A percentile compares a stretch with the other conserved stretches of the same genome.
phyloP scores from a whole-genome alignment of 495 filamentous ascomycete species.

The Parachaetomium inaequale region DNA sequence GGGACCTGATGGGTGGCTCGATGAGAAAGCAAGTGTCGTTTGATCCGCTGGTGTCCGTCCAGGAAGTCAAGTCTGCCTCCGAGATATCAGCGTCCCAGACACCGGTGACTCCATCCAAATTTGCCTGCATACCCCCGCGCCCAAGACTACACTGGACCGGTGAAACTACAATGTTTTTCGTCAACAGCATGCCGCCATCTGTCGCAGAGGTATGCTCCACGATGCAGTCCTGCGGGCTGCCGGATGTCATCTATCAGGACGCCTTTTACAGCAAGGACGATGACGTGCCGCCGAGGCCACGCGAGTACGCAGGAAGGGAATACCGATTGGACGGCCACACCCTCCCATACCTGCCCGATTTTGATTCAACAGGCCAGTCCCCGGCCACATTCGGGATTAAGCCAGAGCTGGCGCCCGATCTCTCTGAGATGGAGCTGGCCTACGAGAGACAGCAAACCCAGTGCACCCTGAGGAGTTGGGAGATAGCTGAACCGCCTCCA shows the following conservation, averaged over 20 bases:
- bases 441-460: slow-evolving; percentile 48
- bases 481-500: slow-evolving; percentile 63
- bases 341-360: slow-evolving; percentile 72
- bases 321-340: slow-evolving; percentile 74
- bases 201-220: slow-evolving; percentile 39
- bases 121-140: neutral
- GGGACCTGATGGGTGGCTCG: slow-evolving; percentile 29
- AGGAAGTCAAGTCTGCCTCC: slow-evolving; percentile 13
- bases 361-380: slow-evolving; percentile 63
- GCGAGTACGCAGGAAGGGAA: slow-evolving; percentile 86
- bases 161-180: slow-evolving; percentile 25
- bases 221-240: slow-evolving; percentile 41
- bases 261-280: slow-evolving; percentile 81
- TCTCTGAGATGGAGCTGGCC: slow-evolving; percentile 45
- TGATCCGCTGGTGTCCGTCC: slow-evolving; percentile 24
- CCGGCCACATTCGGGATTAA: slow-evolving; percentile 55
- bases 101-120: neutral
- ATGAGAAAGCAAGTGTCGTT: slow-evolving; percentile 42
- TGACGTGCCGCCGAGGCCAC: slow-evolving; percentile 74
- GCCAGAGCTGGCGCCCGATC: slow-evolving; percentile 42
- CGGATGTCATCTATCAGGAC: slow-evolving; percentile 70
- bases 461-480: slow-evolving; percentile 62
- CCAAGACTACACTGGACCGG: slow-evolving; percentile 23
- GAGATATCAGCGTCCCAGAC: slow-evolving; percentile 1
- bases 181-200: slow-evolving; percentile 38